A percentile compares a stretch with the other conserved stretches of the same genome.
Conservation (phyloP, 192 early-diverging fungal genomes). For the Coemansia sp. region DNA sequence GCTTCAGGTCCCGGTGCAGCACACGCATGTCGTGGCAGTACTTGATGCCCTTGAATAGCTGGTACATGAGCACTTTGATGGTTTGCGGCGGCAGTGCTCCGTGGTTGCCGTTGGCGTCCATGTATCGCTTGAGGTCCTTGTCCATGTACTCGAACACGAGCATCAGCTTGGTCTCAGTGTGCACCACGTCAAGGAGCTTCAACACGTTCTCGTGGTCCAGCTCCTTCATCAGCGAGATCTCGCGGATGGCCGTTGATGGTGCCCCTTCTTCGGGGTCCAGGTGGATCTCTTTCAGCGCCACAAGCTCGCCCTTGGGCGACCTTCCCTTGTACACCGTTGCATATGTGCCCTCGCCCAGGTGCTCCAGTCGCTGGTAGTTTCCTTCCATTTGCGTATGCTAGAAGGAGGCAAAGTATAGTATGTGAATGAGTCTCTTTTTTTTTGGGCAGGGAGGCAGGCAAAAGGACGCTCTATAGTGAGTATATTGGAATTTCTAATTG, state of each 20-base stretch:
- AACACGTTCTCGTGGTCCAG: slow-evolving; percentile 91
- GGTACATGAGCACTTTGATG: slow-evolving; percentile 81
- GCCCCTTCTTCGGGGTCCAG: slow-evolving; percentile 90
- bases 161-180: slow-evolving; percentile 82
- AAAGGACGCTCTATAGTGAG: too few relatives aligned
- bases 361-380: slow-evolving; percentile 77
- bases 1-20: slow-evolving; percentile 82
- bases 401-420: neutral
- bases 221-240: slow-evolving; percentile 98
- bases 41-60: slow-evolving; percentile 77
- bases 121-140: slow-evolving; percentile 84
- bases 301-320: slow-evolving; percentile 76
- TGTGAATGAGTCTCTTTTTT: neutral
- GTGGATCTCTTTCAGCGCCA: slow-evolving; percentile 95
- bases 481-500: too few relatives aligned
- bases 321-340: slow-evolving; percentile 87
- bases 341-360: slow-evolving; percentile 98
- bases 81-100: slow-evolving; percentile 61
- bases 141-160: slow-evolving; percentile 89
- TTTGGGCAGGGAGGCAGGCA: too few relatives aligned
- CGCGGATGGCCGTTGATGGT: slow-evolving; percentile 95
- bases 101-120: slow-evolving; percentile 69
- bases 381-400: slow-evolving; percentile 33
- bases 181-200: slow-evolving; percentile 77
- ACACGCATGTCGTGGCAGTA: slow-evolving; percentile 85